Percentiles rank a stretch among this genome's conserved stretches.
These are phyloP conservation scores for Ogataea minuta DNA, from an alignment of 805 yeast species.

Conservation along the genomic window DNA sequence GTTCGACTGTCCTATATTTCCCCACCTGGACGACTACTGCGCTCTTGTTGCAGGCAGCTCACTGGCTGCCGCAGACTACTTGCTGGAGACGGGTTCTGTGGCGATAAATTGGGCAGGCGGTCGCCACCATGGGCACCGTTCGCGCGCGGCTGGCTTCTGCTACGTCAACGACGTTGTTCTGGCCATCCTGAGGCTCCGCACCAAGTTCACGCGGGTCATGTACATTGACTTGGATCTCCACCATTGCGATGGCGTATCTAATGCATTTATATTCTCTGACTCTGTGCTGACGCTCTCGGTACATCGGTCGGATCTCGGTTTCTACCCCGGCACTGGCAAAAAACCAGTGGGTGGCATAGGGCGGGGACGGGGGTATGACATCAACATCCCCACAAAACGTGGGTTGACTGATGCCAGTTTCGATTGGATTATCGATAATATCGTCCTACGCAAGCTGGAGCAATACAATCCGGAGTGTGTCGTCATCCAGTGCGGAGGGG, in stretches of 20 bases:
- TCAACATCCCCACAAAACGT: conserved; percentile 55
- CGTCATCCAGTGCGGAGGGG: conserved; percentile 71
- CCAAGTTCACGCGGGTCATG: conserved; percentile 43
- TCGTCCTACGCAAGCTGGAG: conserved; percentile 43
- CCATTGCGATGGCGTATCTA: conserved; percentile 79
- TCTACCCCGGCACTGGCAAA: conserved; percentile 71
- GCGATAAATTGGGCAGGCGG: conserved; percentile 81
- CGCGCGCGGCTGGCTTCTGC: conserved; percentile 66
- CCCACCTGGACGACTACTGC: conserved; percentile 50
- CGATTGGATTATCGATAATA: conserved; percentile 35
- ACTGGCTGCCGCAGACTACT: conserved; percentile 43
- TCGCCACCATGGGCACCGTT: conserved; percentile 61
- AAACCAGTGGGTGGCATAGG: conserved; percentile 38
- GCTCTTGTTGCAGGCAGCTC: conserved; percentile 55
- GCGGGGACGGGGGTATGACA: conserved; percentile 36
- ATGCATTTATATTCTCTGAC: conserved; percentile 55
- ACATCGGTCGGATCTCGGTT: conserved; percentile 64
- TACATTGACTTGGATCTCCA: conserved; percentile 75
- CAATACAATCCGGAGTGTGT: conserved; percentile 48
- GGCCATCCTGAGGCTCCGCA: conserved; percentile 50
- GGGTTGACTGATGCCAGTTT: conserved; percentile 54
- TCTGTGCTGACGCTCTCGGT: conserved; percentile 61
- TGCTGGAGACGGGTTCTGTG: conserved; percentile 32
- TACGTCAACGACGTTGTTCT: conserved; percentile 68
- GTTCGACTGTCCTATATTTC: conserved; percentile 66